Conservation (phyloP, 2,329 filamentous ascomycete genomes). For the Calonectria pseudoreteaudii region DNA sequence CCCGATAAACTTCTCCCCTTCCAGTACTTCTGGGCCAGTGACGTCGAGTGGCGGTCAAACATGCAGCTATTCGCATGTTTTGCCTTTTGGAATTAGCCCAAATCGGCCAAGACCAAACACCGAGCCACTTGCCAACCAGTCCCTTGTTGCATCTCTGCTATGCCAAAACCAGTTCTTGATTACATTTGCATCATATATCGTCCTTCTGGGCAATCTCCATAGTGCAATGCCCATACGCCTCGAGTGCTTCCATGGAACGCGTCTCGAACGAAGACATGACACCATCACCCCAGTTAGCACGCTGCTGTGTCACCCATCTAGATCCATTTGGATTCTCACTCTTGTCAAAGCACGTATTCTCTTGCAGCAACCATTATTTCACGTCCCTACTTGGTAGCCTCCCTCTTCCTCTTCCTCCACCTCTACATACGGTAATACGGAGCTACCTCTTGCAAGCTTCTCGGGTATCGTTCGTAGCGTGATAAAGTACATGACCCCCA, state of each 20-base stretch:
- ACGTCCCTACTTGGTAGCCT: slow-evolving; percentile 9
- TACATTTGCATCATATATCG: background rate
- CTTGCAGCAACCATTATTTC: slow-evolving; percentile 14
- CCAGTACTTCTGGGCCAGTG: background rate
- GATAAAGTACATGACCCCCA: slow-evolving; percentile 41
- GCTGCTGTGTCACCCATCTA: background rate
- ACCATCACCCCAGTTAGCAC: background rate
- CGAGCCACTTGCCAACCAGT: background rate
- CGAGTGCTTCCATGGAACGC: background rate
- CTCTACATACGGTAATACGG: slow-evolving; percentile 26
- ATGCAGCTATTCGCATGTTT: background rate
- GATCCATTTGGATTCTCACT: background rate
- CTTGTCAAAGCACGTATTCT: background rate
- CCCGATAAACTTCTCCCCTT: slow-evolving; percentile 2
- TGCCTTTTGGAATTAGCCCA: slow-evolving; percentile 6
- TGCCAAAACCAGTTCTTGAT: background rate
- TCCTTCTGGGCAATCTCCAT: background rate
- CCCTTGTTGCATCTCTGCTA: background rate
- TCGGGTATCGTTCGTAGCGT: slow-evolving; percentile 45
- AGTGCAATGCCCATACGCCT: background rate
- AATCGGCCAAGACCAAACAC: background rate
- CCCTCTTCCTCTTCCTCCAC: background rate
- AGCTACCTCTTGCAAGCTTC: slow-evolving; percentile 36
- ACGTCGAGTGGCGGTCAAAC: slow-evolving; percentile 8
- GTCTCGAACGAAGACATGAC: background rate